Percentiles rank a stretch among this genome's conserved stretches.
Evolutionary conservation across 805 yeast species (phyloP).

Genomic region (Saccharomyces eubayanus): DNA sequence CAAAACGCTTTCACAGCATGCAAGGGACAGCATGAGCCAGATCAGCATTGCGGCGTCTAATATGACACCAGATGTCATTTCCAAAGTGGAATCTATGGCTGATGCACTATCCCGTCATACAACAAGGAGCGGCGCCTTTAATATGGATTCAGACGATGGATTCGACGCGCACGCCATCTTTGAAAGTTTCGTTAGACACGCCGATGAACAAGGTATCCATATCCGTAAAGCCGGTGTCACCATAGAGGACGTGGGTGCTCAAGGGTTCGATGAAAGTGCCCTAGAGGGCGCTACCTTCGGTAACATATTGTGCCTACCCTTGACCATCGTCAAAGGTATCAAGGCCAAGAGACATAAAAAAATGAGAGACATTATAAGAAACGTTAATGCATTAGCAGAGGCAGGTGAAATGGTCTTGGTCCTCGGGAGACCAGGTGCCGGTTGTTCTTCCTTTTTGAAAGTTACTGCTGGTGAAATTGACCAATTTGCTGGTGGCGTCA

Average conservation of each 20-base stretch:
- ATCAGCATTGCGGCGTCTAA: neutral
- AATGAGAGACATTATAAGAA: slow-evolving; percentile 29
- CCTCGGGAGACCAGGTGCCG: slow-evolving; percentile 71
- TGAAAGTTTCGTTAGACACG: slow-evolving; percentile 29
- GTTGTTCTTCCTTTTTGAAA: slow-evolving; percentile 64
- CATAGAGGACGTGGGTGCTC: slow-evolving; percentile 26
- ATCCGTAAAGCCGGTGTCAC: slow-evolving; percentile 36
- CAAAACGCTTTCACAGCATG: slow-evolving; percentile 7
- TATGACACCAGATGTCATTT: slow-evolving; percentile 11
- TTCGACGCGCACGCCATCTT: slow-evolving; percentile 13
- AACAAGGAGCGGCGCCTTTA: slow-evolving; percentile 14
- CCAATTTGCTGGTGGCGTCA: slow-evolving; percentile 36
- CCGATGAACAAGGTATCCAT: slow-evolving; percentile 37
- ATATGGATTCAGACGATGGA: slow-evolving; percentile 4
- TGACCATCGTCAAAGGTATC: slow-evolving; percentile 13
- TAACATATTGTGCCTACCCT: slow-evolving; percentile 24
- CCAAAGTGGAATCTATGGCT: slow-evolving; percentile 21
- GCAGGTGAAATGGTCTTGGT: slow-evolving; percentile 68
- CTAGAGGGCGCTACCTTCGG: slow-evolving; percentile 29
- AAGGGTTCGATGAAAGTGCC: slow-evolving; percentile 32
- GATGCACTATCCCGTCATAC: slow-evolving; percentile 21
- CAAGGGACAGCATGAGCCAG: slow-evolving; percentile 1
- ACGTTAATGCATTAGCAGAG: slow-evolving; percentile 37
- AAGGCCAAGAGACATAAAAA: slow-evolving; percentile 20
- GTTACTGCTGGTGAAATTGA: slow-evolving; percentile 53